phyloP scores from a whole-genome alignment of 371 early-diverging fungal genomes.

The Nematocida minor region DNA sequence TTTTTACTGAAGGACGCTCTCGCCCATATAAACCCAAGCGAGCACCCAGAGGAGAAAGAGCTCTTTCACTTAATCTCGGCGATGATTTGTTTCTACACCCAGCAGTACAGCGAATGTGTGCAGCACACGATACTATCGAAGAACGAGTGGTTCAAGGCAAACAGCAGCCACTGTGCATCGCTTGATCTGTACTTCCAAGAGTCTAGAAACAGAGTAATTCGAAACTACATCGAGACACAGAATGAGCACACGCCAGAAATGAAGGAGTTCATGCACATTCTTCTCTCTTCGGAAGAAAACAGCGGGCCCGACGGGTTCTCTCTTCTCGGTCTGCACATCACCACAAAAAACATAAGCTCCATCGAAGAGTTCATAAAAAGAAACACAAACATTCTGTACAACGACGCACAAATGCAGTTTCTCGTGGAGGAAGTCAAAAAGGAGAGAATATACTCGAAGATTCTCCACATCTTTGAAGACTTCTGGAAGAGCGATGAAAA shows the following conservation, averaged over 20 bases:
- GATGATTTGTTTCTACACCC: constrained; percentile 50
- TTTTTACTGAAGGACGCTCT: background rate
- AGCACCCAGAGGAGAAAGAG: constrained; percentile 3
- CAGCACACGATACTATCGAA: constrained; percentile 13
- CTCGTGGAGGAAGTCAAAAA: constrained; percentile 13
- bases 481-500: constrained; percentile 17
- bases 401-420: constrained; percentile 8
- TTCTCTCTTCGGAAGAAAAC: background rate
- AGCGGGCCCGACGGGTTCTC: background rate
- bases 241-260: background rate
- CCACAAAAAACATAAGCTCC: constrained; percentile 1
- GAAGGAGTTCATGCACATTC: background rate
- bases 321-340: constrained; percentile 23
- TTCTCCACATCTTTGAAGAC: background rate
- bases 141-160: constrained; percentile 21
- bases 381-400: background rate
- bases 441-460: constrained; percentile 6
- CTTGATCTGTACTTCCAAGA: constrained; percentile 40
- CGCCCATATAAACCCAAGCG: background rate
- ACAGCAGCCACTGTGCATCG: background rate
- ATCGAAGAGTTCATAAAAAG: constrained; percentile 8
- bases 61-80: constrained; percentile 17
- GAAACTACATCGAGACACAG: constrained; percentile 37
- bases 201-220: constrained; percentile 32
- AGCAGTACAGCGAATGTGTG: constrained; percentile 23